Evolutionary conservation across 805 yeast genomes (phyloP), one percentile per base, ranked within the genome.

Genomic region (Cyberlindnera saturnus): DNA sequence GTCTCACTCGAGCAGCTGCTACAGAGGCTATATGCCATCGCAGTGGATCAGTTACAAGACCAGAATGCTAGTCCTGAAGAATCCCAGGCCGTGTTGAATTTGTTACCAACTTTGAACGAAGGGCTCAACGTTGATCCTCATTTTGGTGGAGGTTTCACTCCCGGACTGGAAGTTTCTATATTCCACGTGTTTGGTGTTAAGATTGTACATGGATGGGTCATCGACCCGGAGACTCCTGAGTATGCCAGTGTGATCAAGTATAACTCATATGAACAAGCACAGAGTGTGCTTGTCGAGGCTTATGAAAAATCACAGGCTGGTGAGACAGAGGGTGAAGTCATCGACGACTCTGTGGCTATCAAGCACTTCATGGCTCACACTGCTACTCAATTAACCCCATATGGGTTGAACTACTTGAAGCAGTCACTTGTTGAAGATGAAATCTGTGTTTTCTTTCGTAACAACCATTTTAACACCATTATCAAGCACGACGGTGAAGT

Each of bases 381-480:
- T 49, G 76, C 80, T 7, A 80, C 95, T 0, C 96, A 91, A 57
- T 64, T 90, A 54, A 87, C 98, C 0, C 67, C 65, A 1, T 64
- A 68, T 38, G 99, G 99, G 0, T 60, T 86, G 13, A 44, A 58
- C 1, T 65, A 65, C 41, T 59, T 86, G 48, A 65, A 67, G 46
- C 59, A 63, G 6, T 55, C 69, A 4, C 58, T 86, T 23, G 57
- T 62, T 1, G 70, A 73, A 14, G 80, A 80, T 34, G 73, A 81
- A 6, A 70, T 81, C 43, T 76, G 81, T 1, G 79, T 91, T 0
- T 75, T 91, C 48, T 93, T 90, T 67, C 73, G 97, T 56, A 91
- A 93, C 62, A 90, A 93, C 61, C 96, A 89, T 61, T 91, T 86
- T 63, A 75, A 75, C 49, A 87, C 96, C 0, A 59, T 90, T 10